phyloP scores from a whole-genome alignment of 257 asterid genomes.

The Eucommia ulmoides region DNA sequence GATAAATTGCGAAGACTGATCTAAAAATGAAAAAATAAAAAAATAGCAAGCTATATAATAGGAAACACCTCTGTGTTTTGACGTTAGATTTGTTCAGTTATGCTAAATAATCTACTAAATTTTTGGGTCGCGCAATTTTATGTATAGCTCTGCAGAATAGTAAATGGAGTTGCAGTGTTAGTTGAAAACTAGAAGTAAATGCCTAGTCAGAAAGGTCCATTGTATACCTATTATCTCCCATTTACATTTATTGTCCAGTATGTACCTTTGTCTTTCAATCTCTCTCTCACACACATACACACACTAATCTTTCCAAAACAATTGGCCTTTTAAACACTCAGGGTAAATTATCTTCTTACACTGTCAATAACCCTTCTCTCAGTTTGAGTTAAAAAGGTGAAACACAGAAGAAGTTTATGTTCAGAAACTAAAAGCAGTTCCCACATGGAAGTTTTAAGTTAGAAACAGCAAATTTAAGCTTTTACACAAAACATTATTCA shows the following conservation, averaged over 20 bases:
- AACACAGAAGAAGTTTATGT: too few relatives aligned
- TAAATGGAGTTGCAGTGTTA: constrained; percentile 9
- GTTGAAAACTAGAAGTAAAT: constrained; percentile 19
- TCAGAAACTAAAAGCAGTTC: too few relatives aligned
- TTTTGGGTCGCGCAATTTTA: background rate
- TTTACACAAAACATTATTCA: background rate
- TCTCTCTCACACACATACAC: background rate
- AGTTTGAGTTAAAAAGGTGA: too few relatives aligned
- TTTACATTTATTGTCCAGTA: too few relatives aligned
- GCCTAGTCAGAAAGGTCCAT: constrained; percentile 13
- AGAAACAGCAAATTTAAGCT: background rate
- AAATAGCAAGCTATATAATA: too few relatives aligned
- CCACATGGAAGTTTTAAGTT: background rate
- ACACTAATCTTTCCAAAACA: background rate
- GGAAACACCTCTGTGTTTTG: too few relatives aligned
- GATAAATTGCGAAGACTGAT: background rate
- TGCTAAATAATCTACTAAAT: background rate
- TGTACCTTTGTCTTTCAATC: background rate
- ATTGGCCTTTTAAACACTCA: too few relatives aligned
- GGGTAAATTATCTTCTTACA: too few relatives aligned
- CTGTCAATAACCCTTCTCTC: too few relatives aligned
- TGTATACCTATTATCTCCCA: constrained; percentile 2
- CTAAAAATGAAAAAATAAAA: background rate
- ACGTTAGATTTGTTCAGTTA: too few relatives aligned
- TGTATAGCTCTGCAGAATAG: constrained; percentile 2